Evolutionary conservation across 1,284 basidiomycete genomes (phyloP).

Genomic region (Rhodotorula sp.): DNA sequence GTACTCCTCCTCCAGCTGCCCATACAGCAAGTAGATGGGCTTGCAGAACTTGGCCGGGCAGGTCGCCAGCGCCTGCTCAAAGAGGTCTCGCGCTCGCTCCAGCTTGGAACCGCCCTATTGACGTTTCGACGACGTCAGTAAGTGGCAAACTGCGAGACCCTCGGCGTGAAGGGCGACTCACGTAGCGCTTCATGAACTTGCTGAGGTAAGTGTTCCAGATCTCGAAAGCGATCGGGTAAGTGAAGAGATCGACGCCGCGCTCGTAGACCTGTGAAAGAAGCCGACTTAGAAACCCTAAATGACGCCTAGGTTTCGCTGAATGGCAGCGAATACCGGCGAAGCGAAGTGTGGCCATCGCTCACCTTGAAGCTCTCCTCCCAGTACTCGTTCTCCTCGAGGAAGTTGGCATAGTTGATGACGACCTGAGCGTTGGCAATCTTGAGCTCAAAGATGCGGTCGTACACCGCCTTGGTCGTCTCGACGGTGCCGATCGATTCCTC

Average conservation of each 20-base stretch:
- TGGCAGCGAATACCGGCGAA: background rate
- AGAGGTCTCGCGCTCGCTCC: constrained; percentile 91
- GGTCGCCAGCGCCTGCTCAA: constrained; percentile 95
- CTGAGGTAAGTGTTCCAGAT: constrained; percentile 99
- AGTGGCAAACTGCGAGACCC: background rate
- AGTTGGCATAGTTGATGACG: constrained; percentile 94
- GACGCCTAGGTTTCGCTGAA: too few species aligned
- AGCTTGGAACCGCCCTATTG: constrained; percentile 82
- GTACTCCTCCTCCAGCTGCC: constrained; percentile 88
- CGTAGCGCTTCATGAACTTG: constrained; percentile 96
- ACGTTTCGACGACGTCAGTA: background rate
- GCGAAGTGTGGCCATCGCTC: constrained; percentile 13
- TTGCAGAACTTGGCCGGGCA: constrained; percentile 95
- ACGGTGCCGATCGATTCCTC: constrained; percentile 95
- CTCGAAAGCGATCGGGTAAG: constrained; percentile 96
- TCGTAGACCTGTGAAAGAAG: constrained; percentile 71
- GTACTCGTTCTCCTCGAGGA: constrained; percentile 96
- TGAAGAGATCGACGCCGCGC: constrained; percentile 94
- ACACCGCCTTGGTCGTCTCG: constrained; percentile 86
- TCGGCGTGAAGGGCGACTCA: constrained; percentile 52
- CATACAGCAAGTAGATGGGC: constrained; percentile 92
- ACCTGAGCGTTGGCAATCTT: constrained; percentile 97
- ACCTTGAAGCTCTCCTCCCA: constrained; percentile 98
- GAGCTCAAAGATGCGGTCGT: constrained; percentile 95
- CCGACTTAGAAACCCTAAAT: background rate